Evolutionary conservation across 1,284 basidiomycete genomes (phyloP).

Genomic region (Exsudoporus floridanus): DNA sequence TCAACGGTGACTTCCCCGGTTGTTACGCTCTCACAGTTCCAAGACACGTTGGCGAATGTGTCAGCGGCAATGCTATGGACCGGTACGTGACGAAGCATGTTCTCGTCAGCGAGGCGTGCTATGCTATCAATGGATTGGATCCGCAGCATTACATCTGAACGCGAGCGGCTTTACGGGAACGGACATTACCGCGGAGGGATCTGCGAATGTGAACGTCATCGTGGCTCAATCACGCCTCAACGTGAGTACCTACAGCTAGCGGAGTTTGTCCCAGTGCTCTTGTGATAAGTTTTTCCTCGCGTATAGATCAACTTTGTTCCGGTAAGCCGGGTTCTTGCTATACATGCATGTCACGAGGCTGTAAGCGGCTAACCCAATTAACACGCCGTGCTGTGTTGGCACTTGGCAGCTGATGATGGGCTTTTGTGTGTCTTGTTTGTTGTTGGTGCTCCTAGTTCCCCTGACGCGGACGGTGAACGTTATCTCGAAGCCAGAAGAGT

Average conservation of each 20-base stretch:
- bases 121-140: not conserved
- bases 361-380: not conserved
- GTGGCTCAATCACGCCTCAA: not conserved
- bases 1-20: not conserved
- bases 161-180: not conserved
- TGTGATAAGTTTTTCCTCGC: not conserved
- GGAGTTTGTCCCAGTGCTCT: not conserved
- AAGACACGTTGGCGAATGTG: not conserved
- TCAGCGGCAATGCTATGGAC: not conserved
- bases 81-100: not conserved
- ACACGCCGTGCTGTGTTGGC: not conserved
- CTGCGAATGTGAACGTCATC: not conserved
- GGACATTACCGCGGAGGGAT: not conserved
- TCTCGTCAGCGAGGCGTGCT: slow-evolving; percentile 1
- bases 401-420: not conserved
- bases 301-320: slow-evolving; percentile 1
- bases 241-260: not conserved
- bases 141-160: not conserved
- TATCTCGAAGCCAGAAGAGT: too few species aligned
- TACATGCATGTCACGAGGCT: not conserved
- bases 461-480: not conserved
- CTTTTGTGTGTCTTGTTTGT: not conserved
- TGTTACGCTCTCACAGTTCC: not conserved
- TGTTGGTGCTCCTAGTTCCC: not conserved
- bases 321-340: not conserved